phyloP scores from a whole-genome alignment of 139 green algal species.

The Auxenochlorella pyrenoidosa region DNA sequence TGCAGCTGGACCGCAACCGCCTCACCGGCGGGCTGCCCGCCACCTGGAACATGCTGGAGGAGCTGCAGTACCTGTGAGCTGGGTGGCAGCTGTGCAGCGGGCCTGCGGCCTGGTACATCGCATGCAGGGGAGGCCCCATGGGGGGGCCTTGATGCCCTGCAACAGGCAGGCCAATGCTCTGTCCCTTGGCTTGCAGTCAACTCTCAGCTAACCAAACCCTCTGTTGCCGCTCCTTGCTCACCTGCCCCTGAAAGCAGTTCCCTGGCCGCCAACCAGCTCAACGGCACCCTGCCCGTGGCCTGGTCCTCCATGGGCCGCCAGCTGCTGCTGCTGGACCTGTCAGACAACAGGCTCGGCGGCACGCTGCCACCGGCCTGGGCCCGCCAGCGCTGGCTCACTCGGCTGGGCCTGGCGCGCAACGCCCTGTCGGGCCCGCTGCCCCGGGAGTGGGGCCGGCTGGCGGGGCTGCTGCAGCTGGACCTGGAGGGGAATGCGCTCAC shows the following conservation, averaged over 20 bases:
- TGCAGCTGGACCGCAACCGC: slow-evolving; percentile 35
- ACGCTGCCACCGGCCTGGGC: slow-evolving; percentile 20
- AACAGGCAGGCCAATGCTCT: too few species aligned
- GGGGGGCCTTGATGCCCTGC: too few species aligned
- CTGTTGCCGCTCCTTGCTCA: background rate
- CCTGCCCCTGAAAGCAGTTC: background rate
- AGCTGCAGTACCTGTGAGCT: slow-evolving; percentile 26
- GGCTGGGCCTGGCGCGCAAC: slow-evolving; percentile 56
- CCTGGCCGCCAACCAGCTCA: slow-evolving; percentile 15
- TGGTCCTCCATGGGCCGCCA: slow-evolving; percentile 21
- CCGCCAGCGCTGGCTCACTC: slow-evolving; percentile 28
- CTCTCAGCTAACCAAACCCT: too few species aligned
- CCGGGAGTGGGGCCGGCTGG: background rate
- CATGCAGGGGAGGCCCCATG: too few species aligned
- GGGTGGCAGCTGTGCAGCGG: background rate
- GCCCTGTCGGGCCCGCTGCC: slow-evolving; percentile 19
- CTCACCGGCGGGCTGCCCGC: slow-evolving; percentile 24
- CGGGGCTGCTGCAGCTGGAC: slow-evolving; percentile 1
- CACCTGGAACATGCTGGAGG: slow-evolving; percentile 20
- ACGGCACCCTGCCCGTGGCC: slow-evolving; percentile 17
- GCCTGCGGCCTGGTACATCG: background rate
- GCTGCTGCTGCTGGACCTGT: slow-evolving; percentile 43
- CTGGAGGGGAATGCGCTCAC: slow-evolving; percentile 7
- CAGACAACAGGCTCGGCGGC: slow-evolving; percentile 46
- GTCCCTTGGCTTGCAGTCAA: background rate